Base-by-base conservation (phyloP, 2,329 filamentous ascomycete species). In the Fusarium sp. region DNA sequence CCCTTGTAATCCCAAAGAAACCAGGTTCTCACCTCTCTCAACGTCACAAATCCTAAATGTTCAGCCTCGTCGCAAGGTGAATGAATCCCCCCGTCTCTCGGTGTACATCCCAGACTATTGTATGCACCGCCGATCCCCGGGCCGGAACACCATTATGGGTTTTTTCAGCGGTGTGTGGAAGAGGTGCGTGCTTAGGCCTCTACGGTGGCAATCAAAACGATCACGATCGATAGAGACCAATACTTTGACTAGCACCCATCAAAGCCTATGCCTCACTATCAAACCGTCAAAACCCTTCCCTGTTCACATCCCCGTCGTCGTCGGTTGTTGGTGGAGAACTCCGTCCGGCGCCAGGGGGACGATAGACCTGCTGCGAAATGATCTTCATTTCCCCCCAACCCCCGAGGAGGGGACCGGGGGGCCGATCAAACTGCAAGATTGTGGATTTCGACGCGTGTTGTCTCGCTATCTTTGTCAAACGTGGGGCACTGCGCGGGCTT, bases 361-460 rank as follows among this genome's bases (percentile, higher is more conserved):
- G 14, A 35, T 11, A 34, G 16, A 22, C 18, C 24, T 37, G 37
- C 34, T 42, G 69, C 56, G 63, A 76, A 75, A 76, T 76, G 74
- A 76, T 76, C 74, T 75, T 76, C 74, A 76, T 76, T 76, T 76
- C 66, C 74, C 59, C 71, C 62, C 72, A 72, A 29, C 54, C 34
- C 16, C 70, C 65, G 45, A 59, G 22, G 64, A 70, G 72, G 68
- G 40, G 9, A 5, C n/a, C 58, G 67, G 67, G 50, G 38, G 18
- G 56, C 54, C 50, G 67, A 76, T 74, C 70, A 57, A 52, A 37
- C 66, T 52, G 52, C 57, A 65, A 73, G 42, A 74, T 65, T 70
- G 73, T 69, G 73, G 73, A 37, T 61, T 66, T 66, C 50, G 73
- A 72, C 72, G 72, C 72, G 72, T 74, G 72, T 75, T 75, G 66